Evolutionary conservation across 2,329 filamentous ascomycete genomes (phyloP), one percentile per base, ranked within the genome.

Genomic region (Stagonosporopsis vannaccii): DNA sequence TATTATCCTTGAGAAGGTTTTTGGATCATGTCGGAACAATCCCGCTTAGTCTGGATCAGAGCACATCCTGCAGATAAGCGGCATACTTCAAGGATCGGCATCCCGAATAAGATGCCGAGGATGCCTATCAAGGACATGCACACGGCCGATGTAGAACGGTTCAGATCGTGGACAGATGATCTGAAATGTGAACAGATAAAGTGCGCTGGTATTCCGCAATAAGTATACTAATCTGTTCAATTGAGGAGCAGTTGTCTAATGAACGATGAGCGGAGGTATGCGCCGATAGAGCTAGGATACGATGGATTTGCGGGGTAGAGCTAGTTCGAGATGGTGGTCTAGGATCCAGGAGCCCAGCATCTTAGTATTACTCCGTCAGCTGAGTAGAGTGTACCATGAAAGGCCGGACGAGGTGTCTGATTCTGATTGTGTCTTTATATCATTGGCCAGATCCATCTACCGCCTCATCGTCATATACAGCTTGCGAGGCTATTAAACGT

Each of bases 131-230:
- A 7, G 26, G 13, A 9, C 20, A 11, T 6, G n/a, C 6, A 5
- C 17, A 17, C 22, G 22, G n/a, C 12, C 32, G 22, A 17, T 51
- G 17, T 13, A 20, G 22, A 37, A 37, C 5, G 23, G 17, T 13
- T 33, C 15, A 9, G 19, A 8, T 5, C 23, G 25, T 23, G 15
- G 17, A 32, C 4, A 26, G 15, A 26, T 6, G 13, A 6, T 6
- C 19, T 17, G 41, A 30, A 26, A 4, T 35, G n/a, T 20, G 12
- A 22, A n/a, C 12, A 28, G 4, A 26, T 15, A 25, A 30, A 23
- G n/a, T 39, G 40, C 48, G 49, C 49, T 32, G 17, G 12, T 9
- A 26, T 52, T 52, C 48, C 48, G 48, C 32, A 25, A 13, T 49
- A 33, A 13, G 23, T 48, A 9, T 32, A 20, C 26, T 32, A 8